Percentiles rank a stretch among this genome's conserved stretches.
Evolutionary conservation across 2,329 filamentous ascomycete species (phyloP).

Genomic region (Alternaria solani): DNA sequence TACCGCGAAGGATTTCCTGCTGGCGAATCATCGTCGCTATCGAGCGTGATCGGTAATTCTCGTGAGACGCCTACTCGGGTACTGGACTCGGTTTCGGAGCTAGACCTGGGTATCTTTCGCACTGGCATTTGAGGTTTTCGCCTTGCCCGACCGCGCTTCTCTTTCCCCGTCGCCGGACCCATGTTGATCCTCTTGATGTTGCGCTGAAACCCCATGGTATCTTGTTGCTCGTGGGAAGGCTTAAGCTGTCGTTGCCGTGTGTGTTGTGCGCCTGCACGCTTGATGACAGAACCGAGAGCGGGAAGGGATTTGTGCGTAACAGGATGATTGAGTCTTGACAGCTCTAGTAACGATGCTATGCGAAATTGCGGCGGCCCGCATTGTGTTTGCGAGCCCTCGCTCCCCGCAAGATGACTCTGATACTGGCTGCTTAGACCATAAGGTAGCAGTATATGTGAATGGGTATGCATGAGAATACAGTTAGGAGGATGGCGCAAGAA

Average conservation of each 20-base stretch:
- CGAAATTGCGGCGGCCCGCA: background rate
- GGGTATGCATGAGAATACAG: conserved; percentile 4
- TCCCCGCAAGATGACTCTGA: background rate
- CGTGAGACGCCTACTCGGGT: conserved; percentile 8
- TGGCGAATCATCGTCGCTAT: conserved; percentile 15
- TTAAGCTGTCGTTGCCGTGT: background rate
- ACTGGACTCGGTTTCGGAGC: background rate
- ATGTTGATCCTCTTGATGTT: background rate
- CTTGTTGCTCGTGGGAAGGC: background rate
- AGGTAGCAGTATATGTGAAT: conserved; percentile 16
- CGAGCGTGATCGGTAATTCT: conserved; percentile 19
- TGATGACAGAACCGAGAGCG: background rate
- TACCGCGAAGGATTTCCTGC: background rate
- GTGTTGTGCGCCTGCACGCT: background rate
- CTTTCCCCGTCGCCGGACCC: background rate
- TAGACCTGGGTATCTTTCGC: background rate
- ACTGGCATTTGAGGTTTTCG: background rate
- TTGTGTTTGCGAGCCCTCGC: background rate
- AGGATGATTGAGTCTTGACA: background rate
- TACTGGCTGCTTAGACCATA: conserved; percentile 17
- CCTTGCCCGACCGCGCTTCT: background rate
- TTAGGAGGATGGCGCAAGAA: conserved; percentile 30
- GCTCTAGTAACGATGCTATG: background rate
- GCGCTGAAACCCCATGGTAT: background rate
- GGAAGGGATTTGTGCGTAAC: background rate